These are phyloP conservation scores for Penicillium silybi DNA, from an alignment of 495 filamentous ascomycete species.

Conservation along the genomic window DNA sequence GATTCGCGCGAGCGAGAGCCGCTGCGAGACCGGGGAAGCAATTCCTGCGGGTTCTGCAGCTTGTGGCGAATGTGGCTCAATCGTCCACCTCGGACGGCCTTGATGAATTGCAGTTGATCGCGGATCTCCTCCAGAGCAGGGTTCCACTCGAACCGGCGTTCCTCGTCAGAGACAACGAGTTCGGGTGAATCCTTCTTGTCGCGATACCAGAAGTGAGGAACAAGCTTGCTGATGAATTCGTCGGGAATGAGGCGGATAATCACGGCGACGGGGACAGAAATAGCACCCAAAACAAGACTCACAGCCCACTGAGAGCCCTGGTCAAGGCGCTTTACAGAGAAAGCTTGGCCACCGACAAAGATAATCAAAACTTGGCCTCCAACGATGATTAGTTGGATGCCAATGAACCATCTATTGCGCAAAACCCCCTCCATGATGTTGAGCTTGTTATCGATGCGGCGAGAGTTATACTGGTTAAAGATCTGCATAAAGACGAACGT, in stretches of 20 bases:
- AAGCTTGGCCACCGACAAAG: conserved; percentile 70
- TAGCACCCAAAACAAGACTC: conserved; percentile 63
- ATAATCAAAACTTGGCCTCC: conserved; percentile 77
- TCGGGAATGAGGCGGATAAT: conserved; percentile 75
- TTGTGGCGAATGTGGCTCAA: conserved; percentile 83
- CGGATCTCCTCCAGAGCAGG: conserved; percentile 62
- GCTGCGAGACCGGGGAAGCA: conserved; percentile 68
- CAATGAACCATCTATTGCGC: conserved; percentile 77
- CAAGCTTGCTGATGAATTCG: conserved; percentile 50
- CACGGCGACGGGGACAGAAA: conserved; percentile 69
- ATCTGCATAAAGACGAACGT: conserved; percentile 95
- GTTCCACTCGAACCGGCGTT: conserved; percentile 64
- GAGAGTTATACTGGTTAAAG: conserved; percentile 77
- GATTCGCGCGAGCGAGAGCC: conserved; percentile 70
- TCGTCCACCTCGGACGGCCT: conserved; percentile 74
- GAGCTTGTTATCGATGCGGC: conserved; percentile 82
- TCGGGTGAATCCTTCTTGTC: conserved; percentile 43
- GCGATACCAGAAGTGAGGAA: conserved; percentile 50
- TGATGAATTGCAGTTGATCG: conserved; percentile 74
- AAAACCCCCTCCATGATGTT: conserved; percentile 85
- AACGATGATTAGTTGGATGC: conserved; percentile 78
- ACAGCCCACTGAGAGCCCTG: conserved; percentile 67
- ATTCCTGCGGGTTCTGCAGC: conserved; percentile 72
- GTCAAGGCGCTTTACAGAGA: conserved; percentile 57
- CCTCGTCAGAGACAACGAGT: conserved; percentile 67